Evolutionary conservation across 1,139 yeast genomes (phyloP).

Genomic region (Maudiozyma humilis): DNA sequence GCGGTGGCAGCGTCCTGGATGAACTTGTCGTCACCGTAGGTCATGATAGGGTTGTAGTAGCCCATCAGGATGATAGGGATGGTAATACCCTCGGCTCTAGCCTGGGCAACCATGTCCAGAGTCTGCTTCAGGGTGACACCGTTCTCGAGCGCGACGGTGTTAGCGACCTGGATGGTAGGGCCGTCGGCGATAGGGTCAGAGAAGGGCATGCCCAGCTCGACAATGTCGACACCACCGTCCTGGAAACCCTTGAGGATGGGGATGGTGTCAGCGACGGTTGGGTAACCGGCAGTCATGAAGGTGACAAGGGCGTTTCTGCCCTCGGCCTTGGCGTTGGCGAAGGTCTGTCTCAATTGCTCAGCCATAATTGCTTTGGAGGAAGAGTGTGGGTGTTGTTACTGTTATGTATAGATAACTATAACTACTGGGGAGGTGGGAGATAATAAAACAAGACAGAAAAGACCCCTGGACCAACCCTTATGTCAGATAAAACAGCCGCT

Average conservation of each 20-base stretch:
- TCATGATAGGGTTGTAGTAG: slow-evolving; percentile 87
- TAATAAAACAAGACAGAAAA: too few relatives aligned
- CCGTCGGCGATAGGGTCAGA: slow-evolving; percentile 99
- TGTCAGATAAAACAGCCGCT: neutral
- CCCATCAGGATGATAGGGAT: slow-evolving; percentile 94
- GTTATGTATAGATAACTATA: neutral
- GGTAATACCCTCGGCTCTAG: slow-evolving; percentile 75
- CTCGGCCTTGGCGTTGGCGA: slow-evolving; percentile 60
- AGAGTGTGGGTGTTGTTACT: too few relatives aligned
- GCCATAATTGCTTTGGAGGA: too few relatives aligned
- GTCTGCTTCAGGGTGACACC: slow-evolving; percentile 67
- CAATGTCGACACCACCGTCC: slow-evolving; percentile 89
- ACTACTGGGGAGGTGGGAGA: neutral
- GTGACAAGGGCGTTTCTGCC: slow-evolving; percentile 84
- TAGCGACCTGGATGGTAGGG: slow-evolving; percentile 87
- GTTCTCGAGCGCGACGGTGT: slow-evolving; percentile 67
- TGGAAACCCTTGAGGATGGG: slow-evolving; percentile 83
- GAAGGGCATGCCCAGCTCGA: slow-evolving; percentile 92
- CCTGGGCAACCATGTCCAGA: slow-evolving; percentile 61
- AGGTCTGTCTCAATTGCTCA: slow-evolving; percentile 57
- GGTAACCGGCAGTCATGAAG: slow-evolving; percentile 91
- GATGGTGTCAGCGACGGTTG: slow-evolving; percentile 77
- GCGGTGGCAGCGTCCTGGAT: slow-evolving; percentile 69
- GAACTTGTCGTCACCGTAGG: slow-evolving; percentile 80
- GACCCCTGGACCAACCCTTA: too few relatives aligned